Conservation (phyloP, 768 basidiomycete species). For the Termitomyces sp. region DNA sequence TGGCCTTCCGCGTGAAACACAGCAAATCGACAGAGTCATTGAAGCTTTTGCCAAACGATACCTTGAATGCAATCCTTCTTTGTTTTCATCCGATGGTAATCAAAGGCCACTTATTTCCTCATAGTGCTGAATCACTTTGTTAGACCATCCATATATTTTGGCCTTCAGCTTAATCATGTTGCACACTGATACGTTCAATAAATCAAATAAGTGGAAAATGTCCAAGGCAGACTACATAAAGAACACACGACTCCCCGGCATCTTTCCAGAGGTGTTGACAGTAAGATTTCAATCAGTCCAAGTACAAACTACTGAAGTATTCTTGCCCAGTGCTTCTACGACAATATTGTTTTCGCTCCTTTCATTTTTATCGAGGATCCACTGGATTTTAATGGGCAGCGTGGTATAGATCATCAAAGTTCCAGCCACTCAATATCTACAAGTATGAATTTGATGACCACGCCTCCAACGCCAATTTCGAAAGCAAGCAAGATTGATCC, state of each 20-base stretch:
- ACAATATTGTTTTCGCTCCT: constrained; percentile 93
- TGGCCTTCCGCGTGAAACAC: constrained; percentile 89
- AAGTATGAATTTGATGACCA: constrained; percentile 10
- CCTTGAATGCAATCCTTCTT: constrained; percentile 70
- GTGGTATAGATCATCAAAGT: constrained; percentile 39
- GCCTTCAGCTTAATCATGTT: constrained; percentile 99
- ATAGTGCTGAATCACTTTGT: background rate
- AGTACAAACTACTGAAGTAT: background rate
- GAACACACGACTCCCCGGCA: constrained; percentile 86
- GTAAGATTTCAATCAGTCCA: constrained; percentile 36
- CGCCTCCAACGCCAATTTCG: constrained; percentile 26
- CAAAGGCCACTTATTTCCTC: background rate
- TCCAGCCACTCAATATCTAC: constrained; percentile 10
- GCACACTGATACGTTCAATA: constrained; percentile 98
- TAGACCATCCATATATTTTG: constrained; percentile 92
- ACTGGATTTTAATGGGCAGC: constrained; percentile 58
- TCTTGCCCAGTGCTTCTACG: constrained; percentile 75
- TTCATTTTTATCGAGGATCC: constrained; percentile 97
- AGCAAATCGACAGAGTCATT: constrained; percentile 97
- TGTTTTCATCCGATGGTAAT: constrained; percentile 77
- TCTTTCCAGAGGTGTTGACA: constrained; percentile 78
- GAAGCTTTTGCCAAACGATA: constrained; percentile 92
- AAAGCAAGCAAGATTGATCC: constrained; percentile 78
- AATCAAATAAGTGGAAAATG: constrained; percentile 97
- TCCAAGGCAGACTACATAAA: constrained; percentile 89